A percentile compares a stretch with the other conserved stretches of the same genome.
Evolutionary conservation across 2,329 filamentous ascomycete genomes (phyloP).

Genomic region (Fusarium cyanostomum): DNA sequence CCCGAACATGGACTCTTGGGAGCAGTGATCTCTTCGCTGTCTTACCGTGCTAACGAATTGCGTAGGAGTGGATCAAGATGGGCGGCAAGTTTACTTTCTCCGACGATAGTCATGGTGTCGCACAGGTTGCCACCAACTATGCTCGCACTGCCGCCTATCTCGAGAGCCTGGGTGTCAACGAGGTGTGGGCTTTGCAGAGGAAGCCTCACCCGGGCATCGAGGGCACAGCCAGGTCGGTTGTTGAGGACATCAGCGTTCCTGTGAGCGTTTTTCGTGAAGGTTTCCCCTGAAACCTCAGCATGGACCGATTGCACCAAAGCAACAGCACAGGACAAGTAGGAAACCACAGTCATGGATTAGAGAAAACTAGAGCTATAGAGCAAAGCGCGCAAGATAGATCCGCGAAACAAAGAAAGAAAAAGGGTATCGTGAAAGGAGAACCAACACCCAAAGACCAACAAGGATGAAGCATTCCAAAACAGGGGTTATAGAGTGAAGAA

Average conservation of each 20-base stretch:
- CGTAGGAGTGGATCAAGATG: slow-evolving; percentile 73
- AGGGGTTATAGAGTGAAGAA: slow-evolving; percentile 10
- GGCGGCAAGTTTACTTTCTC: slow-evolving; percentile 89
- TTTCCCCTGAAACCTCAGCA: slow-evolving; percentile 27
- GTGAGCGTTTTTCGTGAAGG: slow-evolving; percentile 52
- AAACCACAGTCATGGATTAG: slow-evolving; percentile 33
- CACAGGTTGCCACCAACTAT: slow-evolving; percentile 90
- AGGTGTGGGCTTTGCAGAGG: slow-evolving; percentile 67
- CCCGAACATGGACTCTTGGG: background rate
- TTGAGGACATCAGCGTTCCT: slow-evolving; percentile 57
- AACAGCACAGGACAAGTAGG: background rate
- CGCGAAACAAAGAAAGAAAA: slow-evolving; percentile 5
- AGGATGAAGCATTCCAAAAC: slow-evolving; percentile 6
- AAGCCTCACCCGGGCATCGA: slow-evolving; percentile 43
- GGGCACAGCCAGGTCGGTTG: slow-evolving; percentile 45
- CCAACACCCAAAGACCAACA: slow-evolving; percentile 23
- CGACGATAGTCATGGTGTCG: slow-evolving; percentile 92
- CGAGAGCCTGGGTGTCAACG: slow-evolving; percentile 68
- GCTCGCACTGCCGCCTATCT: slow-evolving; percentile 74
- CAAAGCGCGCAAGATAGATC: background rate
- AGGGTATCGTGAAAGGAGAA: slow-evolving; percentile 40
- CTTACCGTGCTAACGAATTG: slow-evolving; percentile 1
- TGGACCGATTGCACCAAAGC: background rate
- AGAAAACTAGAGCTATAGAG: slow-evolving; percentile 31
- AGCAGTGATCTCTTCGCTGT: background rate